Evolutionary conservation across 352 stramenopile genomes (phyloP).

Genomic region (Phytophthora vignae): DNA sequence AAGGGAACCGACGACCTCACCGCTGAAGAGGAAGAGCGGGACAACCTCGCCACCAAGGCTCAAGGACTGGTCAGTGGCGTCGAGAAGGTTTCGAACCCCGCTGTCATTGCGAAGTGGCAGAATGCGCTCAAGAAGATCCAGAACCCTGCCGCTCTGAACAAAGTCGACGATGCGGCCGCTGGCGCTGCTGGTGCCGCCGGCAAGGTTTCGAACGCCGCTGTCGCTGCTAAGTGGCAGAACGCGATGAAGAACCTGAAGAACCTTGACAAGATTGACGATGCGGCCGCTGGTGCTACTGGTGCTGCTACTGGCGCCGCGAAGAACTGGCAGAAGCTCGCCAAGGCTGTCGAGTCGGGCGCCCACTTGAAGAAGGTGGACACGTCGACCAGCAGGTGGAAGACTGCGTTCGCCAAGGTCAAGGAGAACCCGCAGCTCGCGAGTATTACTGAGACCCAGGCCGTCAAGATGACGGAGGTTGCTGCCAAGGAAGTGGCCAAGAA

Average conservation of each 20-base stretch:
- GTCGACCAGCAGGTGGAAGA: not conserved
- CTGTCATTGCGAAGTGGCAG: too few species aligned
- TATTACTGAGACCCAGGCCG: not conserved
- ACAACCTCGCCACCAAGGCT: too few species aligned
- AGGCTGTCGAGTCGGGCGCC: not conserved
- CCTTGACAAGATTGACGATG: not conserved
- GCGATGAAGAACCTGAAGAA: too few species aligned
- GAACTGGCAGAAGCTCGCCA: not conserved
- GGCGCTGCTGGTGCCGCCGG: not conserved
- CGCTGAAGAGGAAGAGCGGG: not conserved
- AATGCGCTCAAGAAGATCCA: too few species aligned
- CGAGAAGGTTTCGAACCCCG: too few species aligned
- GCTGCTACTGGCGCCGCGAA: not conserved
- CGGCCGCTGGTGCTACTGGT: not conserved
- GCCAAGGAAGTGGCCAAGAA: slow-evolving; percentile 5
- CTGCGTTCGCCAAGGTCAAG: not conserved
- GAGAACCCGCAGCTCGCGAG: not conserved
- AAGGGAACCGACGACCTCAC: not conserved
- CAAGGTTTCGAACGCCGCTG: too few species aligned
- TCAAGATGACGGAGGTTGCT: slow-evolving; percentile 18
- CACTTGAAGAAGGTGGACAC: not conserved
- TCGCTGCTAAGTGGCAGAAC: too few species aligned
- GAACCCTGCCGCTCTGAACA: too few species aligned
- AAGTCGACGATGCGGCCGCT: too few species aligned
- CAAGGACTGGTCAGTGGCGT: too few species aligned